These are phyloP conservation scores for Backusella mclennaniae DNA, from an alignment of 192 early-diverging fungal species.

Conservation along the genomic window DNA sequence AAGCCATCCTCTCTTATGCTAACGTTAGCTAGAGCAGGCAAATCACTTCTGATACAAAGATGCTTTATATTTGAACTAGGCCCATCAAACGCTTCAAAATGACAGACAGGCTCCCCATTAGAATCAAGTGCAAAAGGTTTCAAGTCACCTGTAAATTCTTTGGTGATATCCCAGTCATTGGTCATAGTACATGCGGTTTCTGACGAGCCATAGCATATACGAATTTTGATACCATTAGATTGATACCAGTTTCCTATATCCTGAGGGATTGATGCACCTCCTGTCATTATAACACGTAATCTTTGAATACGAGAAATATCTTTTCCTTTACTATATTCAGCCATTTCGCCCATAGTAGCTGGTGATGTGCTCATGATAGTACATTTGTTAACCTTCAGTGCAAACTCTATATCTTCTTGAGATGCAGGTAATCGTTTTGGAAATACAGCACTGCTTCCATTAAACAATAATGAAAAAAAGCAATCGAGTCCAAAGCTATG, in stretches of 20 bases:
- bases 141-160: background rate
- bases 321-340: background rate
- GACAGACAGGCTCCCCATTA: background rate
- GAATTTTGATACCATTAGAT: background rate
- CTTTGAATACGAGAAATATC: background rate
- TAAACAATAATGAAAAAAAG: background rate
- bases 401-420: background rate
- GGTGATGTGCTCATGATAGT: background rate
- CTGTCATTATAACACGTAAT: background rate
- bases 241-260: background rate
- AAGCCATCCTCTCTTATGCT: background rate
- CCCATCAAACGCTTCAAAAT: background rate
- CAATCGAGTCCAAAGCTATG: background rate
- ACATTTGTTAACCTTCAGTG: conserved; percentile 3
- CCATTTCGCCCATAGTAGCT: background rate
- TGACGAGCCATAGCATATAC: background rate
- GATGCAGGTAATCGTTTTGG: background rate
- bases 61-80: background rate
- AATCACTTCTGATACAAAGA: background rate
- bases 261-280: background rate
- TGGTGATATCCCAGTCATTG: background rate
- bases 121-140: background rate
- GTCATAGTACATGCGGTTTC: background rate
- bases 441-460: conserved; percentile 1
- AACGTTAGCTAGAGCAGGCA: conserved; percentile 10